Conservation (phyloP, 2,329 filamentous ascomycete species). For the Cladosporium sp. region DNA sequence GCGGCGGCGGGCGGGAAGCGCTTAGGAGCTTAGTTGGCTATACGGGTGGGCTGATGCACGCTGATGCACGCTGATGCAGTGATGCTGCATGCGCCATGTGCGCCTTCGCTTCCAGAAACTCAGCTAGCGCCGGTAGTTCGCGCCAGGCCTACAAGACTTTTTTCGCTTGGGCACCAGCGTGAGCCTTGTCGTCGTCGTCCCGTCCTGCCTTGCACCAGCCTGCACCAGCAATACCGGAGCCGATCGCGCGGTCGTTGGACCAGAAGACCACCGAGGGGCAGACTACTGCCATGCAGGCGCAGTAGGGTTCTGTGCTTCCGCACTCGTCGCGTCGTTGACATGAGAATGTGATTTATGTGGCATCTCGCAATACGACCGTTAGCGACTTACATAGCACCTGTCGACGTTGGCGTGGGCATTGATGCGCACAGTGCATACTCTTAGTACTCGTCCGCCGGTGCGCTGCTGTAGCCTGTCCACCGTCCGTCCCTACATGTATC, state of each 20-base stretch:
- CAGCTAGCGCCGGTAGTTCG: conserved; percentile 5
- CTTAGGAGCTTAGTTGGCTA: too few species aligned
- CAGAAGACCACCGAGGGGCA: neutral
- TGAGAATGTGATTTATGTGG: neutral
- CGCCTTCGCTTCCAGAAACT: conserved; percentile 8
- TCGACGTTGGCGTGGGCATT: neutral
- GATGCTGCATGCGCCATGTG: conserved; percentile 6
- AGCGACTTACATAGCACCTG: too few species aligned
- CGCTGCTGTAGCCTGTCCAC: neutral
- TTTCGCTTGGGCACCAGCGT: neutral
- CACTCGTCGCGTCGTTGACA: too few species aligned
- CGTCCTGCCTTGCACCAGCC: neutral
- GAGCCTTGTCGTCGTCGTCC: neutral
- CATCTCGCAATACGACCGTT: neutral
- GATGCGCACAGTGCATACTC: neutral
- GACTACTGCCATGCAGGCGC: neutral
- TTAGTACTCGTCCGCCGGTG: neutral
- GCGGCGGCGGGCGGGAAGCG: neutral
- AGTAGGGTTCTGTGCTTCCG: neutral
- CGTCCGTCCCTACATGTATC: too few species aligned
- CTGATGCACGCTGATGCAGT: too few species aligned
- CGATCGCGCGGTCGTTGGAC: neutral
- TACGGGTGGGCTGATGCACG: neutral
- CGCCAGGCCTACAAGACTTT: neutral
- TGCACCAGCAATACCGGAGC: neutral